Base-by-base conservation (phyloP, 192 early-diverging fungal species). In the Entophlyctis luteolus region DNA sequence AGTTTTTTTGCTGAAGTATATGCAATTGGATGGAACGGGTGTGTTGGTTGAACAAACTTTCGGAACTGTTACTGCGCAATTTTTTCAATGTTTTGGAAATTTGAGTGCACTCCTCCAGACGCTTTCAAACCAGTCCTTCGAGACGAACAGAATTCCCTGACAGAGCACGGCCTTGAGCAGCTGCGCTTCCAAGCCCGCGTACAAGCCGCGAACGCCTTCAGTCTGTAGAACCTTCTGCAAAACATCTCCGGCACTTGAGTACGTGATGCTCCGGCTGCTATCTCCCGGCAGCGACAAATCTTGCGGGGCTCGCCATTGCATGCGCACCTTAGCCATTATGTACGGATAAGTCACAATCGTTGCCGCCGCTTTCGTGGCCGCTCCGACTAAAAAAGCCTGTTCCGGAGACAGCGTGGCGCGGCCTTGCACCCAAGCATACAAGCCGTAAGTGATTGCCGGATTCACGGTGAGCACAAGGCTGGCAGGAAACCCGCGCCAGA, bases 121-220 rank as follows among this genome's bases (percentile, higher is more conserved):
- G n/a, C n/a, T n/a, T n/a, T n/a, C n/a, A 59, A 96, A 85, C 71
- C 91, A 87, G 73, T 99, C 96, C 74, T 98, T 99, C 77, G 91
- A 87, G 79, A 93, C 89, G 68, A 99, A 95, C 48, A 99, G 77
- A 63, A 99, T 80, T 8, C 95, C 95, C 74, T 99, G 96, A 4
- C 92, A 92, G 49, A 99, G 77, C n/a, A 99, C 95, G 18, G 94
- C 96, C 84, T 99, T 99, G 71, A 89, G 77, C 57, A 99, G 92
- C 79, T 99, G 96, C 12, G 94, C 86, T 75, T 88, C 84, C 91
- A 99, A 93, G 37, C 96, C 96, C 72, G 87, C 89, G 79, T 93
- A 99, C 92, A 89, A 95, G 4, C 95, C 96, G 48, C 77, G 65
- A 46, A 95, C 27, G 2, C 96, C 96, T 36, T 96, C 92, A 33